Base-by-base conservation (phyloP, 306 rosid species). In the Dalbergia oliveri region DNA sequence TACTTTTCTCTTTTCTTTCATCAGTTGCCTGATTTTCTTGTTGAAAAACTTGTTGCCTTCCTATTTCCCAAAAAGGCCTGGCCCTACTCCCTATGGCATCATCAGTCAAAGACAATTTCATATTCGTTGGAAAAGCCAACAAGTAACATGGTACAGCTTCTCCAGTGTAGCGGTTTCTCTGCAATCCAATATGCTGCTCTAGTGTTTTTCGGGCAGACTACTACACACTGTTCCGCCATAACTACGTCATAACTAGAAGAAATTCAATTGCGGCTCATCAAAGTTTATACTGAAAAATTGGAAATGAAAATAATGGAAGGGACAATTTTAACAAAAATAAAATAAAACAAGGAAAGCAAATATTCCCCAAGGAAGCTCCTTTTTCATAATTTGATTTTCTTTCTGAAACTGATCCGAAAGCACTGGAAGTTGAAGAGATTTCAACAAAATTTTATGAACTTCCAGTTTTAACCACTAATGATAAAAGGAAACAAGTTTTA, bases 351-450 rank as follows among this genome's bases (percentile, higher is more conserved):
- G 31, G 39, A 9, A 73, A 60, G 8, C 21, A 35, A 19, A 39
- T 26, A 74, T 15, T 44, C 19, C 45, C 75, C 9, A 13, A 11
- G 66, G 66, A 72, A 72, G 13, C 35, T 23, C 31, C 31, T 66
- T 70, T 49, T 53, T n/a, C 8, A 31, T 72, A 54, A 53, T 13
- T 21, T 8, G 19, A 7, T 50, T 51, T 71, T 77, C 59, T 68
- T 61, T 54, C 64, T 13, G 26, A 41, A 41, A 23, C 41, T 54
- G 57, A 58, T 26, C 18, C 19, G 60, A 72, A 51, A 11, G 37
- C 21, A 4, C 10, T 31, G 21, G 21, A 11, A 5, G 58, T 14
- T 31, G 3, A 39, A 51, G 45, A 47, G 69, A 18, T 78, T 66
- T 67, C 8, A 10, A 43, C 9, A 8, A 61, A 72, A 71, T n/a